Percentiles rank a stretch among this genome's conserved stretches.
These are phyloP conservation scores for Juglanconis oblonga DNA, from an alignment of 2,329 filamentous ascomycete species.

Conservation along the genomic window DNA sequence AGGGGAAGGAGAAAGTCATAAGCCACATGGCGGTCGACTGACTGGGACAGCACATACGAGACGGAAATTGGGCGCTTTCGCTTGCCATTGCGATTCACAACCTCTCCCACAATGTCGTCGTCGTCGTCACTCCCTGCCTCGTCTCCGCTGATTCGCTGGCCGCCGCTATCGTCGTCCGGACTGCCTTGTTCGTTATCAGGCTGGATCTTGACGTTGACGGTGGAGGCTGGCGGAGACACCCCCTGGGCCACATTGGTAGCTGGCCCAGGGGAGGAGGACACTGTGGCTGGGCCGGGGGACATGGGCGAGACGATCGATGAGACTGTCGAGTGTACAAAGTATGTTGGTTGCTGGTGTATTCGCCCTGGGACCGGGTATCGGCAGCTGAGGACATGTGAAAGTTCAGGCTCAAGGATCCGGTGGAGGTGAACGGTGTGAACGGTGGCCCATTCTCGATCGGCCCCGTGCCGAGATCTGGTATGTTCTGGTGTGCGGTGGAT, in stretches of 20 bases:
- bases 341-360: neutral
- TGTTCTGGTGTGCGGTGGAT: neutral
- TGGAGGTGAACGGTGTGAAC: neutral
- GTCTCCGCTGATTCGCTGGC: constrained; percentile 24
- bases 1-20: constrained; percentile 11
- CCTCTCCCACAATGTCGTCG: constrained; percentile 41
- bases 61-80: constrained; percentile 60
- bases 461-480: neutral
- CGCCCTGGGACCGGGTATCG: no score
- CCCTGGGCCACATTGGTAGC: constrained; percentile 1
- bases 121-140: constrained; percentile 49
- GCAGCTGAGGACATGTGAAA: no score
- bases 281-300: neutral
- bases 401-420: no score
- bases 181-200: constrained; percentile 5
- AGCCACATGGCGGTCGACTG: neutral
- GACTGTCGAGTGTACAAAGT: neutral
- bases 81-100: constrained; percentile 44
- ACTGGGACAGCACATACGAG: constrained; percentile 44
- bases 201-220: constrained; percentile 12
- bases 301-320: neutral
- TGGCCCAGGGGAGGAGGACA: constrained; percentile 2
- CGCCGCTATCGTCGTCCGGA: constrained; percentile 10
- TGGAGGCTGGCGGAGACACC: constrained; percentile 11
- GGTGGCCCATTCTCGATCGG: neutral